Evolutionary conservation across 306 rosid species (phyloP), one percentile per base, ranked within the genome.

Genomic region (Trifolium repens): DNA sequence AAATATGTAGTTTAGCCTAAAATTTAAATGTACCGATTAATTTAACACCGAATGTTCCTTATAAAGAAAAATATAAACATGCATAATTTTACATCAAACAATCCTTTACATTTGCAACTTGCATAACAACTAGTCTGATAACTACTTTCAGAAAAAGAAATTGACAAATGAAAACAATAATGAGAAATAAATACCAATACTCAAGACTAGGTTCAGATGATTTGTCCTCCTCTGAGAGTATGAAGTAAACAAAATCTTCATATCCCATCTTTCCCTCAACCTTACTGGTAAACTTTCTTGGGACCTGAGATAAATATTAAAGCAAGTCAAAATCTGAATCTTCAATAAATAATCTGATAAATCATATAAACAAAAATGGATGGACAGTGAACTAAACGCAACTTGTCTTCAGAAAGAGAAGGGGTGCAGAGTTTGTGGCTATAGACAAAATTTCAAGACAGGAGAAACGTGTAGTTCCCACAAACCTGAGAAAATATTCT

Each of bases 261-360:
- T 96, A 96, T 72, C 99, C 99, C 99, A 96, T 96, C 85, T 88
- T 96, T 67, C 99, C 99, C 84, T 89, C 98, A 84, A 88, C 97
- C 85, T 85, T 91, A 77, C 96, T 88, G 55, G 94, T 92, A 86
- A 96, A 96, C 92, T 91, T 96, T 86, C 99, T 90, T 47, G 99
- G 82, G 55, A 92, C 85, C 99, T 96, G 88, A 54, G 64, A 82
- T 55, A 65, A 65, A 69, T 53, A 78, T 43, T 47, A 55, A 78
- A 82, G 60, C 47, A 74, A 32, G 63, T 71, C 43, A 73, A 68
- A 81, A 75, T 65, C 53, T 22, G 80, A 43, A 74, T 65, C 74
- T 60, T 68, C 58, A 66, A 71, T 69, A 70, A 72, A 39, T 49
- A 43, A 66, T 67, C 40, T 22, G 43, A 79, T 74, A 70, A 60